Conservation (phyloP, 2,329 filamentous ascomycete genomes). For the Fusarium nisikadoi region DNA sequence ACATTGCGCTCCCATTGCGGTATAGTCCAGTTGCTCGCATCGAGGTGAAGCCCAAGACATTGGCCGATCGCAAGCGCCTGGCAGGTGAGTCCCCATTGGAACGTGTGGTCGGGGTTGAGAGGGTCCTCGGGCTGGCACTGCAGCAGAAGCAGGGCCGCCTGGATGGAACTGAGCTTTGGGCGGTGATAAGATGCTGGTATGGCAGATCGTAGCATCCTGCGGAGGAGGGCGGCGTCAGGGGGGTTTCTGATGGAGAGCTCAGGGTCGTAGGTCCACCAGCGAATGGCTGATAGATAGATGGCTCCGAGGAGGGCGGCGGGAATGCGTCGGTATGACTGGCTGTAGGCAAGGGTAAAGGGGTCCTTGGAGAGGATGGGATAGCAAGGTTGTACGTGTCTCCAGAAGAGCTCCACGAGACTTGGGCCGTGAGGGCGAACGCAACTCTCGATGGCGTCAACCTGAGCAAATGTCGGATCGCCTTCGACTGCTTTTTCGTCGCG, state of each 20-base stretch:
- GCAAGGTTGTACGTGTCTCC: slow-evolving; percentile 64
- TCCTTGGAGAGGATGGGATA: slow-evolving; percentile 66
- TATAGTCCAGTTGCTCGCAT: slow-evolving; percentile 66
- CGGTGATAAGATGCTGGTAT: slow-evolving; percentile 46
- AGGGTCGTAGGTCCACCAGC: slow-evolving; percentile 63
- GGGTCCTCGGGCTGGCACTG: slow-evolving; percentile 48
- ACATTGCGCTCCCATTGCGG: slow-evolving; percentile 67
- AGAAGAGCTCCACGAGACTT: slow-evolving; percentile 70
- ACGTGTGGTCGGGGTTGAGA: slow-evolving; percentile 49
- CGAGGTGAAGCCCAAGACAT: slow-evolving; percentile 64
- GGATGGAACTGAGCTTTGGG: slow-evolving; percentile 46
- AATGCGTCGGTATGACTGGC: slow-evolving; percentile 61
- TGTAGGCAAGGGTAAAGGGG: slow-evolving; percentile 64
- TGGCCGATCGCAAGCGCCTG: slow-evolving; percentile 62
- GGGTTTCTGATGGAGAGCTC: slow-evolving; percentile 45
- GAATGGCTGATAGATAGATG: slow-evolving; percentile 64
- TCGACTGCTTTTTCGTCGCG: slow-evolving; percentile 47
- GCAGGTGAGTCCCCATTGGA: slow-evolving; percentile 53
- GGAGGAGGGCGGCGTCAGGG: slow-evolving; percentile 41
- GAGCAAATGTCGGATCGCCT: slow-evolving; percentile 38
- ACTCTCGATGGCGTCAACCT: slow-evolving; percentile 62
- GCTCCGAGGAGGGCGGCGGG: slow-evolving; percentile 63
- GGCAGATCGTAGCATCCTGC: slow-evolving; percentile 39
- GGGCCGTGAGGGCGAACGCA: slow-evolving; percentile 68
- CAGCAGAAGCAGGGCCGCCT: slow-evolving; percentile 44